These are phyloP conservation scores for Hondaea fermentalgiana DNA, from an alignment of 108 stramenopile genomes.

Conservation along the genomic window DNA sequence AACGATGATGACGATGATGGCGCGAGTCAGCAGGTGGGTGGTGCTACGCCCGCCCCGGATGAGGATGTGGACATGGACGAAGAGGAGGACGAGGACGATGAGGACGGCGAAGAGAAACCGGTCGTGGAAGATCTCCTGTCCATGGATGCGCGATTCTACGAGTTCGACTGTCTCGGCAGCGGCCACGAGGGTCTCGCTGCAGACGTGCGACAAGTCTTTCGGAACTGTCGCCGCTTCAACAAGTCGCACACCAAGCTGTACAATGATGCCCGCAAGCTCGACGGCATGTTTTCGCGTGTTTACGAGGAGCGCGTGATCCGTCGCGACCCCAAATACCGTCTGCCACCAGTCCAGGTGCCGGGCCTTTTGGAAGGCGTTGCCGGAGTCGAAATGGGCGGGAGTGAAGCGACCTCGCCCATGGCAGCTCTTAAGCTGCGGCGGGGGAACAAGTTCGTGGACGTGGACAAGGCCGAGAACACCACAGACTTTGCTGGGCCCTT, in stretches of 20 bases:
- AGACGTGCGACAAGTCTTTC: background rate
- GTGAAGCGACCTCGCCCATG: background rate
- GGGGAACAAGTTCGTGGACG: background rate
- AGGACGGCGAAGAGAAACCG: background rate
- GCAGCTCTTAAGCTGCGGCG: background rate
- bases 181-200: constrained; percentile 10
- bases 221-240: constrained; percentile 11
- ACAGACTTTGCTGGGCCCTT: background rate
- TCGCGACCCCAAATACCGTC: background rate
- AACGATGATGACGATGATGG: background rate
- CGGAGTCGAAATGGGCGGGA: background rate
- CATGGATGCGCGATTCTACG: background rate
- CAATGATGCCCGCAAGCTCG: background rate
- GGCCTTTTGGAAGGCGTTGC: background rate
- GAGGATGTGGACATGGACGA: background rate
- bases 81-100: background rate
- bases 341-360: background rate
- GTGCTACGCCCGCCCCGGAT: background rate
- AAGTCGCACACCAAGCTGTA: constrained; percentile 12
- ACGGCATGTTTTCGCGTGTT: background rate
- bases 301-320: background rate
- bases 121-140: background rate
- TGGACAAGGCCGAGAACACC: constrained; percentile 3
- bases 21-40: background rate
- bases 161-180: background rate